phyloP scores from a whole-genome alignment of 148 eudicot species.

The Persicaria tinctoria region DNA sequence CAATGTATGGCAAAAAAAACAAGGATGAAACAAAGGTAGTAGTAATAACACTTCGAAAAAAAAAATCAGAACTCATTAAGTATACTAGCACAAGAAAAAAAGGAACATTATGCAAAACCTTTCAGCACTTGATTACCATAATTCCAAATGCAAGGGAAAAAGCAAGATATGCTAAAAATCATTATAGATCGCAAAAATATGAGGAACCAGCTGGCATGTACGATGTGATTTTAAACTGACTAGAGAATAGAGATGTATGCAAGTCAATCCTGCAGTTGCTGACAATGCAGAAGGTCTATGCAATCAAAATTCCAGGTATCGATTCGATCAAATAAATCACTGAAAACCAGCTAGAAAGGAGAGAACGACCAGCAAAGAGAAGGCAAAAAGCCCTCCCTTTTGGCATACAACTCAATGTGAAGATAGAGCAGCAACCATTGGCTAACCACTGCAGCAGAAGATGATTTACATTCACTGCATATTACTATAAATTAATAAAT shows the following conservation, averaged over 20 bases:
- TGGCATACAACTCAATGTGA: background rate
- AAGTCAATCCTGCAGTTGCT: background rate
- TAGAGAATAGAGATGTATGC: background rate
- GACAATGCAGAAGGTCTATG: background rate
- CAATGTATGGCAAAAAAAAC: background rate
- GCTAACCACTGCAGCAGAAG: conserved; percentile 4
- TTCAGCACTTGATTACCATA: background rate
- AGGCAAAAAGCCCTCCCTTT: background rate
- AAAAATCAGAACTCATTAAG: background rate
- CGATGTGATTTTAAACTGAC: background rate
- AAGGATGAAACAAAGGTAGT: background rate
- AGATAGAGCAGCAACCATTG: background rate
- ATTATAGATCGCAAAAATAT: background rate
- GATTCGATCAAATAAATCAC: background rate
- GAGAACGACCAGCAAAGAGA: background rate
- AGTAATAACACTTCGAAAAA: background rate
- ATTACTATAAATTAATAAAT: background rate
- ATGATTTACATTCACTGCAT: background rate
- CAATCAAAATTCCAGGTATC: background rate
- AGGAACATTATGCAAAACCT: background rate
- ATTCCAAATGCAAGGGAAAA: background rate
- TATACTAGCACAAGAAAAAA: background rate
- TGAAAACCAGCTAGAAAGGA: background rate
- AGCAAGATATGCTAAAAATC: background rate
- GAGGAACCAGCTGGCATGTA: background rate